Percentiles rank a stretch among this genome's conserved stretches.
These are phyloP conservation scores for Aspergillus sclerotiicarbonarius DNA, from an alignment of 495 filamentous ascomycete genomes.

Conservation along the genomic window DNA sequence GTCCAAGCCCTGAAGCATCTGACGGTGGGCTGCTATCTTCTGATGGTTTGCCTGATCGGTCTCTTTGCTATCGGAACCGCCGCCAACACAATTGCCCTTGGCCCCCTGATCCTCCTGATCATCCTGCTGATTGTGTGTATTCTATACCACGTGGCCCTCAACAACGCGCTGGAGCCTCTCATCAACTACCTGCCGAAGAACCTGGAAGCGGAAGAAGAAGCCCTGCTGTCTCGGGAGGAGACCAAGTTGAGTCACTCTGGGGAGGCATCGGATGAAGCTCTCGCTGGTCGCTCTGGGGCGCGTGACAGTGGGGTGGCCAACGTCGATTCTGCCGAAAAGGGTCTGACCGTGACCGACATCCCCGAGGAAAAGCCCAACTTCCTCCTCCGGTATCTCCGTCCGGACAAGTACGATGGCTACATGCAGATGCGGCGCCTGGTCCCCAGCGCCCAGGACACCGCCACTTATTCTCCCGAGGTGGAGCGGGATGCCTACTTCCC, in stretches of 20 bases:
- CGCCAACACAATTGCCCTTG: conserved; percentile 56
- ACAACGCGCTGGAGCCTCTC: conserved; percentile 73
- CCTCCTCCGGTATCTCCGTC: conserved; percentile 71
- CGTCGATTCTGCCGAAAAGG: conserved; percentile 40
- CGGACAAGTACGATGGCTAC: conserved; percentile 75
- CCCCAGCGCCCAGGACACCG: conserved; percentile 51
- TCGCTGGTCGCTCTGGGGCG: conserved; percentile 21
- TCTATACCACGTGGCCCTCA: conserved; percentile 81
- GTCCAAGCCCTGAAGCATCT: conserved; percentile 88
- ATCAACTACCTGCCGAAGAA: conserved; percentile 77
- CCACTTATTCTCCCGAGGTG: conserved; percentile 56
- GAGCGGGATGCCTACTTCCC: conserved; percentile 74
- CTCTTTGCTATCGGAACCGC: conserved; percentile 72
- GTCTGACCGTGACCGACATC: conserved; percentile 24
- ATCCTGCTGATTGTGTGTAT: conserved; percentile 75
- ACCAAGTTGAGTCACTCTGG: conserved; percentile 18
- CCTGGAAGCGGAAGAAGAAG: conserved; percentile 63
- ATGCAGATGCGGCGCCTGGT: conserved; percentile 67
- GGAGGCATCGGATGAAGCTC: conserved; percentile 29
- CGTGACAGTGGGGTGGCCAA: conserved; percentile 30
- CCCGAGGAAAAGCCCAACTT: conserved; percentile 52
- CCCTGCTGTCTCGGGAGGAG: conserved; percentile 48
- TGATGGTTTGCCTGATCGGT: conserved; percentile 83
- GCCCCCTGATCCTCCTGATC: conserved; percentile 81
- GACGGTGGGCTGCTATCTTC: conserved; percentile 82